Conservation (phyloP, 1,284 basidiomycete genomes). For the Sporisorium sorghi region DNA sequence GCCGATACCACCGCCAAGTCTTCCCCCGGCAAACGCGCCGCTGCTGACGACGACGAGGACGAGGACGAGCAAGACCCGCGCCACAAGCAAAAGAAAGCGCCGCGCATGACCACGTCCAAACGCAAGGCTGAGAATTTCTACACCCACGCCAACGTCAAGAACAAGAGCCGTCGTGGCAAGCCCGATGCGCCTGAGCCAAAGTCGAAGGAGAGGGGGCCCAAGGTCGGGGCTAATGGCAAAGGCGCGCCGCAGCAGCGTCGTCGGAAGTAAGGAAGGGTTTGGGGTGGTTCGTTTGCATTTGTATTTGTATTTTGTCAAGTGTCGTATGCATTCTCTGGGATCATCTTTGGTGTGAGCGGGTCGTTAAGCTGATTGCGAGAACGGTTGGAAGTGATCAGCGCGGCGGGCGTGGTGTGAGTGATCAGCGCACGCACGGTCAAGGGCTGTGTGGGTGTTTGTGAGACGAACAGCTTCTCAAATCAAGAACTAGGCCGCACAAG, state of each 20-base stretch:
- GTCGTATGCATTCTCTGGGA: conserved; percentile 1
- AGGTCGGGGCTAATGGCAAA: conserved; percentile 62
- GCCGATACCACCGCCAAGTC: conserved; percentile 42
- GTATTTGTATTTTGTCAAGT: not conserved
- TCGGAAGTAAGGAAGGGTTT: conserved; percentile 22
- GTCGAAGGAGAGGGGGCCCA: conserved; percentile 56
- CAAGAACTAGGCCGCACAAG: no score
- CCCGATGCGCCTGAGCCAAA: conserved; percentile 41
- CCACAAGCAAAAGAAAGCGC: conserved; percentile 55
- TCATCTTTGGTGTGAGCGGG: not conserved
- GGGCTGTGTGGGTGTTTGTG: no score
- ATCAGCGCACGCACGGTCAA: not conserved
- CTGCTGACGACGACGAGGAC: conserved; percentile 52
- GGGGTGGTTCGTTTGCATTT: conserved; percentile 3
- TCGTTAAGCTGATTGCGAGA: no score
- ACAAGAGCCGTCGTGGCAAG: conserved; percentile 71
- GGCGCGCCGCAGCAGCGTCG: conserved; percentile 43
- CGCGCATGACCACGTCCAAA: conserved; percentile 70
- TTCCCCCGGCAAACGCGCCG: conserved; percentile 51
- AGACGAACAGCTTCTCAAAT: no score
- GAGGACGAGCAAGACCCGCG: conserved; percentile 50
- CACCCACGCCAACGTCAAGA: conserved; percentile 70
- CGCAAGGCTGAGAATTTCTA: conserved; percentile 93
- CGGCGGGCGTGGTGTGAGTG: not conserved
- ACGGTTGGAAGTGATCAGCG: no score